Evolutionary conservation across 176 grass and related monocot species (phyloP).

Genomic region (Ensete glaucum): DNA sequence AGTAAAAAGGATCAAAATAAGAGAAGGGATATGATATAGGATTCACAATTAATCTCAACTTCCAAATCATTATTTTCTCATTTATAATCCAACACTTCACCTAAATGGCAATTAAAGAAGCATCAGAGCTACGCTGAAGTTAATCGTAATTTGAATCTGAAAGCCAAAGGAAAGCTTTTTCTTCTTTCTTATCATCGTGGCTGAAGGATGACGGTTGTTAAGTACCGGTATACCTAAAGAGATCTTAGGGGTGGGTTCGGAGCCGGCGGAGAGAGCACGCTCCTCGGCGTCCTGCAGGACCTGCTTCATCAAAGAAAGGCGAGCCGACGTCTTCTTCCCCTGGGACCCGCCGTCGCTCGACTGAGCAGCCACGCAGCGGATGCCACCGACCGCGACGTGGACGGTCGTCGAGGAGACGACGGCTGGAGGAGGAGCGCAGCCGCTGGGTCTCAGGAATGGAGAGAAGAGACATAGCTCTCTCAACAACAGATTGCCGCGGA

Average conservation of each 20-base stretch:
- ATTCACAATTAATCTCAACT: too few relatives aligned
- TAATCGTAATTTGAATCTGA: too few relatives aligned
- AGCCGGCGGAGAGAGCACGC: conserved; percentile 50
- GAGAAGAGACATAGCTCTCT: conserved; percentile 9
- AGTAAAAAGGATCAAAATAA: too few relatives aligned
- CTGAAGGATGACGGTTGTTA: too few relatives aligned
- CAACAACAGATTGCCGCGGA: conserved; percentile 2
- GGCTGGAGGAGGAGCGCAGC: background rate
- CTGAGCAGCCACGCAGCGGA: conserved; percentile 41
- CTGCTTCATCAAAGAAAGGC: conserved; percentile 62
- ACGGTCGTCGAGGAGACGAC: background rate
- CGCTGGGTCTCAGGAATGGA: background rate
- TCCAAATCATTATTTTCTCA: too few relatives aligned
- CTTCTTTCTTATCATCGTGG: too few relatives aligned
- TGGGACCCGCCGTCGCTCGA: conserved; percentile 29
- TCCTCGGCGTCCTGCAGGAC: conserved; percentile 74
- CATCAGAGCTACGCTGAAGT: too few relatives aligned
- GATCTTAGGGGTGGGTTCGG: conserved; percentile 59
- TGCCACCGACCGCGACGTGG: conserved; percentile 5
- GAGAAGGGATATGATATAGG: too few relatives aligned
- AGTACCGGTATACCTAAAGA: conserved; percentile 39
- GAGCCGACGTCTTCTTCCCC: conserved; percentile 53
- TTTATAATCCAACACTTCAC: too few relatives aligned
- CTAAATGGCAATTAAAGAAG: too few relatives aligned
- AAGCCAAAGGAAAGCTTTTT: too few relatives aligned